Evolutionary conservation across 306 rosid genomes (phyloP).

Genomic region (Cyclanthera cordifolia): DNA sequence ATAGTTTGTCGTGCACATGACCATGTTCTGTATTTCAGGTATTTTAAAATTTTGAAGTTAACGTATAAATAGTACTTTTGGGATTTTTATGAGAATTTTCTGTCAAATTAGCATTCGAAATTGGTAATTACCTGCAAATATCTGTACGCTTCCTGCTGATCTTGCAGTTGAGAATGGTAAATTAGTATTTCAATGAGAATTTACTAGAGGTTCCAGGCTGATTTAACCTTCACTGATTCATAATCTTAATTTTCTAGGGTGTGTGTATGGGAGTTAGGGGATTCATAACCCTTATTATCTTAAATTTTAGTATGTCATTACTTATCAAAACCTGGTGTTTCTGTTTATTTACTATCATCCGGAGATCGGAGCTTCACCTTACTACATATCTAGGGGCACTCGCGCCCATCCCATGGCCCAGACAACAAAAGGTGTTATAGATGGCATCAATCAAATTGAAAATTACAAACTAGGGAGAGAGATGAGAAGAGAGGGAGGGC

Average conservation of each 20-base stretch:
- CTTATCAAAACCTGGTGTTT: background rate
- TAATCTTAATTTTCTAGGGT: background rate
- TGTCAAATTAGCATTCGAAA: background rate
- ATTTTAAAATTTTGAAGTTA: background rate
- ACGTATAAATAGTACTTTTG: background rate
- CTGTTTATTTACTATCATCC: too few relatives aligned
- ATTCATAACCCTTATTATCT: background rate
- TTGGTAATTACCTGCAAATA: background rate
- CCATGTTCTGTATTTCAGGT: slow-evolving; percentile 94
- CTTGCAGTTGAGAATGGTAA: background rate
- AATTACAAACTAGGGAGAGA: too few relatives aligned
- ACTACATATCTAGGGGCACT: too few relatives aligned
- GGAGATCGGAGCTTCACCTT: too few relatives aligned
- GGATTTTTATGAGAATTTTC: background rate
- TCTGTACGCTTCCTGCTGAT: background rate
- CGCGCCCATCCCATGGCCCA: too few relatives aligned
- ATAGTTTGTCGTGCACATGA: slow-evolving; percentile 87
- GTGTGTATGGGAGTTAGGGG: too few relatives aligned
- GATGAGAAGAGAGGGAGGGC: too few relatives aligned
- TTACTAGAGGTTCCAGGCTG: background rate
- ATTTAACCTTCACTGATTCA: background rate
- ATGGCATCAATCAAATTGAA: too few relatives aligned
- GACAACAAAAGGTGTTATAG: too few relatives aligned
- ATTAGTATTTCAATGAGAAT: background rate
- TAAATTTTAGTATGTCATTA: background rate